These are phyloP conservation scores for Dendrobium huoshanense DNA, from an alignment of 106 monocot genomes.

Conservation along the genomic window DNA sequence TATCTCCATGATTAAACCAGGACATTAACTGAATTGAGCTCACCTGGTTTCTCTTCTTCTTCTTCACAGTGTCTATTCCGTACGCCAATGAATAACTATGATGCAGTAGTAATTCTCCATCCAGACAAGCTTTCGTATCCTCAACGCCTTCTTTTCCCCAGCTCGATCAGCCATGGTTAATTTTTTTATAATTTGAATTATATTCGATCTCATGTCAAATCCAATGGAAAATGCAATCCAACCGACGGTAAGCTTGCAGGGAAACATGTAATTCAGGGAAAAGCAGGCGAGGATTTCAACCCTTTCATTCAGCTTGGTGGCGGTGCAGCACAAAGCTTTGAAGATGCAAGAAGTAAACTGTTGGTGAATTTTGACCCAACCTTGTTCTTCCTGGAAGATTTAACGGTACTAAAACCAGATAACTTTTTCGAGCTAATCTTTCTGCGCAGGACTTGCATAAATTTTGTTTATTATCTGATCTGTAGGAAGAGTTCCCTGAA, in stretches of 20 bases:
- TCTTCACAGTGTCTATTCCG: constrained; percentile 60
- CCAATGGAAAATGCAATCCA: neutral
- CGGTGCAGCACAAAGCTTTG: constrained; percentile 20
- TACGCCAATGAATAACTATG: constrained; percentile 85
- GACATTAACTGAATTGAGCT: neutral
- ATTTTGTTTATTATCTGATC: neutral
- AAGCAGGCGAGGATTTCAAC: constrained; percentile 64
- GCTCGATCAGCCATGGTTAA: constrained; percentile 47
- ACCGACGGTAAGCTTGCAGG: constrained; percentile 23
- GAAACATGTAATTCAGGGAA: constrained; percentile 59
- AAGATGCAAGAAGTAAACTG: constrained; percentile 54
- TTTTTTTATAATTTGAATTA: neutral
- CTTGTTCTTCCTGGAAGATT: constrained; percentile 58
- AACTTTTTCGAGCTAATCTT: neutral
- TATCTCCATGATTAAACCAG: neutral
- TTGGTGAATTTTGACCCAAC: constrained; percentile 90
- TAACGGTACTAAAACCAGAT: constrained; percentile 35
- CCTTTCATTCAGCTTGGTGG: constrained; percentile 30
- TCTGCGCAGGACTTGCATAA: neutral
- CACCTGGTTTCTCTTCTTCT: neutral
- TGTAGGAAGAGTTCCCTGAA: constrained; percentile 61
- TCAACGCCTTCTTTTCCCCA: constrained; percentile 66
- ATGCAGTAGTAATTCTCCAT: constrained; percentile 83
- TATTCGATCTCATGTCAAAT: neutral
- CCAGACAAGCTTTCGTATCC: constrained; percentile 64